Percentiles rank a stretch among this genome's conserved stretches.
These are phyloP conservation scores for Magnusiomyces paraingens DNA, from an alignment of 1,139 yeast genomes.

Conservation along the genomic window DNA sequence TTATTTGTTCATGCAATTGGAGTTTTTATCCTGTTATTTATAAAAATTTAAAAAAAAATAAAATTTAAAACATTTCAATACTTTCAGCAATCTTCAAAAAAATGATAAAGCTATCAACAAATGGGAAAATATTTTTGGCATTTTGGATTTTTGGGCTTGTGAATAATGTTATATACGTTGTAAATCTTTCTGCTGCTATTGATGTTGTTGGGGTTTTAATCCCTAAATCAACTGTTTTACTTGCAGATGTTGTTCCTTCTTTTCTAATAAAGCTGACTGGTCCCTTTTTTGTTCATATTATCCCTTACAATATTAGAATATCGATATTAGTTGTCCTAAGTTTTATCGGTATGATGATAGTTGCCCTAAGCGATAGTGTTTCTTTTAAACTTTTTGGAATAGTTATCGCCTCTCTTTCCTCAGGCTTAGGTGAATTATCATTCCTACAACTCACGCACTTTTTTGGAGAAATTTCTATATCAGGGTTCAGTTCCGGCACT, in stretches of 20 bases:
- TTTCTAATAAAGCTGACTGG: slow-evolving; percentile 63
- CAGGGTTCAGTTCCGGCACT: slow-evolving; percentile 91
- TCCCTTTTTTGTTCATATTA: slow-evolving; percentile 68
- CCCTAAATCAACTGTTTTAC: slow-evolving; percentile 78
- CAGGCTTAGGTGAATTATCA: slow-evolving; percentile 88
- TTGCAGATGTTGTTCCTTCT: slow-evolving; percentile 85
- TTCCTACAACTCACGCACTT: slow-evolving; percentile 77
- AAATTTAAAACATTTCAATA: no score
- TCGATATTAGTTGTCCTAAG: slow-evolving; percentile 52
- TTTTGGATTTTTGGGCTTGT: slow-evolving; percentile 83
- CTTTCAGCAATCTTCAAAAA: not conserved
- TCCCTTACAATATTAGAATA: slow-evolving; percentile 44
- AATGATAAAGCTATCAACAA: slow-evolving; percentile 2
- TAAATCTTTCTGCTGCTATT: slow-evolving; percentile 84
- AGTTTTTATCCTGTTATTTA: no score
- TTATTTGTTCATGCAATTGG: no score
- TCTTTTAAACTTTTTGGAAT: slow-evolving; percentile 55
- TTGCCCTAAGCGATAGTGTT: slow-evolving; percentile 43
- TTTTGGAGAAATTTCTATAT: slow-evolving; percentile 48
- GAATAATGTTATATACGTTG: slow-evolving; percentile 85
- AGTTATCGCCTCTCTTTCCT: slow-evolving; percentile 71
- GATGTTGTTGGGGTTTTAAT: slow-evolving; percentile 78
- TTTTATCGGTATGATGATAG: slow-evolving; percentile 65
- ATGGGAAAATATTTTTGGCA: slow-evolving; percentile 27
- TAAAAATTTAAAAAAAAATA: no score